Conservation (phyloP, 1,139 yeast species). For the Ogataea hybrid region DNA sequence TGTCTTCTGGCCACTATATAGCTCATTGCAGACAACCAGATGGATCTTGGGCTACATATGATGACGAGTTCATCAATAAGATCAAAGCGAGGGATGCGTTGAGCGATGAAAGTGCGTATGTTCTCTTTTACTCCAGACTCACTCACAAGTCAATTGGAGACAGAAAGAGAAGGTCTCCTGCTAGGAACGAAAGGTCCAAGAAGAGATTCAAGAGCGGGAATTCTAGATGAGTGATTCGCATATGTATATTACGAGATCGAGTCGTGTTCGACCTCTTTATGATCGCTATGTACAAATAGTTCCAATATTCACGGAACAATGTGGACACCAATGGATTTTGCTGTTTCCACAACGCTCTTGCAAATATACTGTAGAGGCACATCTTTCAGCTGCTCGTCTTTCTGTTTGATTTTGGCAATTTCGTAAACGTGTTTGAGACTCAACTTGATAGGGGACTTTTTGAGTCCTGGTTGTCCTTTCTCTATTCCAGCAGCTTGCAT, state of each 20-base stretch:
- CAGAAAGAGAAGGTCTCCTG: constrained; percentile 7
- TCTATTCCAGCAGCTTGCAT: constrained; percentile 80
- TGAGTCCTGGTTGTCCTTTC: constrained; percentile 58
- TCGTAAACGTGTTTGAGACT: constrained; percentile 90
- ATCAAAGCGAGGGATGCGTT: constrained; percentile 73
- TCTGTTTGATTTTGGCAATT: constrained; percentile 89
- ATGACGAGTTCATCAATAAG: constrained; percentile 82
- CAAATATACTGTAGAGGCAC: constrained; percentile 73
- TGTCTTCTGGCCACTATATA: constrained; percentile 90
- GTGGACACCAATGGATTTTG: constrained; percentile 80
- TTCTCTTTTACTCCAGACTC: constrained; percentile 74
- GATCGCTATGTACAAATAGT: constrained; percentile 12
- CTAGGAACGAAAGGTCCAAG: constrained; percentile 1
- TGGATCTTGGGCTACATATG: constrained; percentile 89
- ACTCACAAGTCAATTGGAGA: constrained; percentile 44
- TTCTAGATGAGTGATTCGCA: constrained; percentile 6
- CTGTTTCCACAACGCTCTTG: constrained; percentile 82
- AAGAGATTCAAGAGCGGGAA: constrained; percentile 13
- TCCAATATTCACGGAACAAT: constrained; percentile 36
- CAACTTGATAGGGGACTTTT: constrained; percentile 51
- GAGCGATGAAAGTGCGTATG: constrained; percentile 86
- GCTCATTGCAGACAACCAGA: constrained; percentile 92
- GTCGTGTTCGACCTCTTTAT: constrained; percentile 3
- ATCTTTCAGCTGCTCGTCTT: constrained; percentile 75
- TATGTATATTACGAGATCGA: constrained; percentile 12